Base-by-base conservation (phyloP, 2,329 filamentous ascomycete genomes). In the Cordyceps farinosa region DNA sequence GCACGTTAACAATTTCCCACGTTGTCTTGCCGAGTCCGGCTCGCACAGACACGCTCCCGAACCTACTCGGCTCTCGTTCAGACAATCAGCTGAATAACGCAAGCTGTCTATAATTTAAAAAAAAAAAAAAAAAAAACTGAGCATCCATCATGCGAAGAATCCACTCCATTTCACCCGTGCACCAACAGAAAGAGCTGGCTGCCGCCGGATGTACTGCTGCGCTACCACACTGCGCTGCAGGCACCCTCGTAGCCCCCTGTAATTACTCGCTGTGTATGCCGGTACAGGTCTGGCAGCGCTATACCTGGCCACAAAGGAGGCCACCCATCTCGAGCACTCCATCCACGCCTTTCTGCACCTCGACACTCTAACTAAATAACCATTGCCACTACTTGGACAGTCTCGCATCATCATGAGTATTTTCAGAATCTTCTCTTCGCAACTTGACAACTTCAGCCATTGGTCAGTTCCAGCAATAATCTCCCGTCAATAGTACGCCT, bases 81-180 rank as follows among this genome's bases (percentile, higher is more conserved):
- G 13, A 27, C 10, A 27, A 13, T 2, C 38, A 40, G 38, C 38
- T 40, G 7, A 22, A 22, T 9, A 15, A 38, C 4, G 38, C 5
- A 40, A 13, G 38, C 38, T 40, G 38, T 40, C 11, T 40, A 40
- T 5, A 4, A 51, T n/a, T 10, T 22, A 22, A 6, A 9, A 36
- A 36, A 17, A 36, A 13, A 13, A 27, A 36, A 29, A 27, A 48
- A 48, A 48, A 29, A 48, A 13, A 48, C 29, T 2, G 10, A 40
- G 9, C 38, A 5, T 53, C 53, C 3, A 15, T 55, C 38, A 55
- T 55, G 53, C 53, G 17, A 32, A 45, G 45, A 40, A 56, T 17
- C 53, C 40, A 56, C 40, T 27, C 27, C 53, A 56, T 34, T 15
- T 30, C 53, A 56, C 40, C 40, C 40, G 40, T 56, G 53, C 40